Evolutionary conservation across 1,284 basidiomycete species (phyloP), one percentile per base, ranked within the genome.

Genomic region (Ustilago crameri): DNA sequence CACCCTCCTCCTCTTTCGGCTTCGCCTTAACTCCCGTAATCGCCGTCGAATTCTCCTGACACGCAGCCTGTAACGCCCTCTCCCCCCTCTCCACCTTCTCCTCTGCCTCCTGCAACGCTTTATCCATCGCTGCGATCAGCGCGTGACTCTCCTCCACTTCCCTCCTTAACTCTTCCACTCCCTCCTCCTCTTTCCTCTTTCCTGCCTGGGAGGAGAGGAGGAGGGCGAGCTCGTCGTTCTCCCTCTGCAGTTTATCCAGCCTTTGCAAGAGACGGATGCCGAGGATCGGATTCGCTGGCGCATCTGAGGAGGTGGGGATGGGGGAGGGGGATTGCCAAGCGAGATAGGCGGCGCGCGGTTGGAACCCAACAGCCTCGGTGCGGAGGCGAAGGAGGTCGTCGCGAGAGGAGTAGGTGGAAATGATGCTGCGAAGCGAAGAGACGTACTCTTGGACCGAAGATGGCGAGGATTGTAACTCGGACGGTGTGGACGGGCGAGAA

Each of bases 341-440:
- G 2, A 52, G 48, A 38, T 62, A 75, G 9, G 73, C 73, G n/a
- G 45, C 44, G 9, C 34, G 41, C 1, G 73, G 73, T 42, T 72
- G 56, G n/a, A 75, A 75, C 3, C 68, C 73, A 18, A 75, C 64
- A 3, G 73, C 73, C 44, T 75, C 73, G 12, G 69, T 75, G 5
- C 73, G 62, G 9, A 75, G 38, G 10, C 68, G 68, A 10, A 71
- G 53, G 7, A 68, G 27, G 9, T 72, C 68, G 35, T 75, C 73
- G 32, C 73, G 49, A 47, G 54, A 45, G 27, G 57, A 38, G 27
- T 71, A 75, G 3, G 42, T 53, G 0, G 41, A 34, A 42, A 75
- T 27, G 35, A 58, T 42, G 14, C 46, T 23, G 8, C 46, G 50
- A 0, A 72, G 60, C 7, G 45, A 52, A 2, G 50, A 37, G 18